These are phyloP conservation scores for Yamadazyma dushanensis DNA, from an alignment of 1,139 yeast genomes.

Conservation along the genomic window DNA sequence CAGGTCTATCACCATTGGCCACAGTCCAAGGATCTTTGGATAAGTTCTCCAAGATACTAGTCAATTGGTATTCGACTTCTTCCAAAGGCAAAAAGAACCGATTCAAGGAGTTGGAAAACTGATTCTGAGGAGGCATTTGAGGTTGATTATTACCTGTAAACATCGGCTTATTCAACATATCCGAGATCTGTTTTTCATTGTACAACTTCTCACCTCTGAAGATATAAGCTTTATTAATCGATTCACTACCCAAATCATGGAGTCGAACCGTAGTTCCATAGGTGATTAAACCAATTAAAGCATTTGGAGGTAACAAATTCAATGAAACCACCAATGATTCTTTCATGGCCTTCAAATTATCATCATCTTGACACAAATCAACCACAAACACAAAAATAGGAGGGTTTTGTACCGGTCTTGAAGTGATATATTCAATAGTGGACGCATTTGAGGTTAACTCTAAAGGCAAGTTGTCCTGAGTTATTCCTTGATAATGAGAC, in stretches of 20 bases:
- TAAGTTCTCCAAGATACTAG: conserved; percentile 76
- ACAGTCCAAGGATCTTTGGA: conserved; percentile 91
- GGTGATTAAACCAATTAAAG: conserved; percentile 87
- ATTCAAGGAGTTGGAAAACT: conserved; percentile 49
- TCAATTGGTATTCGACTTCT: conserved; percentile 84
- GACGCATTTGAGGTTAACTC: conserved; percentile 78
- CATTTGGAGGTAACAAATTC: conserved; percentile 87
- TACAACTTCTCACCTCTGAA: conserved; percentile 94
- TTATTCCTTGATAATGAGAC: conserved; percentile 80
- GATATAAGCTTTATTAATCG: conserved; percentile 78
- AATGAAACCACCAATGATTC: conserved; percentile 82
- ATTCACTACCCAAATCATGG: conserved; percentile 82
- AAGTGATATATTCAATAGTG: conserved; percentile 89
- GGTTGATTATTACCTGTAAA: conserved; percentile 31
- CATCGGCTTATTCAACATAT: conserved; percentile 62
- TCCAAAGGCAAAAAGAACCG: conserved; percentile 85
- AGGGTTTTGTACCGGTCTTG: conserved; percentile 86
- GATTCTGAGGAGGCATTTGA: conserved; percentile 11
- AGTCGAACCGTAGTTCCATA: conserved; percentile 95
- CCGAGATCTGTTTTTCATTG: conserved; percentile 69
- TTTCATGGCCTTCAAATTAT: conserved; percentile 84
- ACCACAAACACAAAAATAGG: conserved; percentile 92
- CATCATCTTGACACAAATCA: conserved; percentile 94
- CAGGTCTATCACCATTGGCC: conserved; percentile 81
- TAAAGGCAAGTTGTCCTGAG: conserved; percentile 81